Base-by-base conservation (phyloP, 176 grass and related monocot species). In the Oryza punctata region DNA sequence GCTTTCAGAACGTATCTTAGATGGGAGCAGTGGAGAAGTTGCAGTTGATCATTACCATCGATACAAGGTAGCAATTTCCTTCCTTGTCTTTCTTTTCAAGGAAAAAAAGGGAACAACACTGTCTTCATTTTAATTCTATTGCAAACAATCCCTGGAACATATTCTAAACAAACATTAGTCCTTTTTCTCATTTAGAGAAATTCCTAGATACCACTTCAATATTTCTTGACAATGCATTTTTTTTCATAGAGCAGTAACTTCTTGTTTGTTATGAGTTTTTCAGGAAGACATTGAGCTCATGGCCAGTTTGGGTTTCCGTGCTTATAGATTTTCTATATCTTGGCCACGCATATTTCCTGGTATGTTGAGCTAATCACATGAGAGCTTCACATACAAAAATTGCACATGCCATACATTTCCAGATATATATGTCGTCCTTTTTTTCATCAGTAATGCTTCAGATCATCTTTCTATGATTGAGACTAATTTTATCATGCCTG, bases 261-360 rank as follows among this genome's bases (percentile, higher is more conserved):
- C 8, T 85, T 64, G 21, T 87, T 85, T 26, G 18, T 12, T 32
- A 49, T 82, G 38, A 35, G 72, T 24, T 80, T 71, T 85, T 60
- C 89, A 99, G 96, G 96, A 96, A 90, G 96, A 99, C 85, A 93
- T 99, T 75, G 91, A 99, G 57, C 89, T 99, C 71, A 99, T 99
- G 91, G 82, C 78, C 71, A 94, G 84, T 57, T 81, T 99, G 82
- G 93, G 96, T 50, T 99, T 99, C 77, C 28, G 37, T 69, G 93
- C 96, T 65, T 99, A 99, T 86, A 88, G 96, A 70, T 99, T 99
- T 89, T 99, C 96, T 70, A 94, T 99, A 92, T 87, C 96, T 69
- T 99, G 96, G 96, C 57, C 91, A 26, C 89, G 96, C 4, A 99
- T 99, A 85, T 99, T 99, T 78, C 93, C 96, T 86, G 96, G 96